A percentile compares a stretch with the other conserved stretches of the same genome.
phyloP scores from a whole-genome alignment of 2,329 filamentous ascomycete genomes.

The Cordyceps javanica region DNA sequence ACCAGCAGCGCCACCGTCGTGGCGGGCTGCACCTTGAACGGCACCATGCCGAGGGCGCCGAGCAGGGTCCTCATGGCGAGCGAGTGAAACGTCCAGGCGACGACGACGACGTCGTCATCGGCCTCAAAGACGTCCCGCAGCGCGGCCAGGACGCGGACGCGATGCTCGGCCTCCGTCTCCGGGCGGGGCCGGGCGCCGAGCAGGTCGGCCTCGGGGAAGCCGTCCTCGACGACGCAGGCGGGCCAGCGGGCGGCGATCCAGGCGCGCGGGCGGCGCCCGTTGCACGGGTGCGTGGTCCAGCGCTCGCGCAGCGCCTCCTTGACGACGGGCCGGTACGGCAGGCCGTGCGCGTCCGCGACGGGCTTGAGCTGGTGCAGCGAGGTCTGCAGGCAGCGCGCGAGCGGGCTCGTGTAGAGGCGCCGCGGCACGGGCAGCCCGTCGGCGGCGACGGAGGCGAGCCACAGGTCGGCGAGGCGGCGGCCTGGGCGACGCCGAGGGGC shows the following conservation, averaged over 20 bases:
- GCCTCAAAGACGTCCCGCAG: constrained; percentile 43
- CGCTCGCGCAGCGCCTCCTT: constrained; percentile 56
- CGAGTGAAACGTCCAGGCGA: constrained; percentile 47
- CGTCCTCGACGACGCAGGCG: constrained; percentile 43
- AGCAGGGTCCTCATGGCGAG: constrained; percentile 39
- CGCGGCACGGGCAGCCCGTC: constrained; percentile 47
- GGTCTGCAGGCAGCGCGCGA: constrained; percentile 54
- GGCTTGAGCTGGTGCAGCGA: constrained; percentile 43
- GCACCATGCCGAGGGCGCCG: constrained; percentile 35
- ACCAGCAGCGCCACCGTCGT: constrained; percentile 51
- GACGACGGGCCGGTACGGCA: constrained; percentile 43
- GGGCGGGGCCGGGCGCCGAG: constrained; percentile 41
- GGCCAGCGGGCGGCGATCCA: constrained; percentile 47
- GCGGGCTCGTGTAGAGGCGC: constrained; percentile 50
- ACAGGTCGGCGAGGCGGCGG: constrained; percentile 44
- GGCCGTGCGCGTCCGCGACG: constrained; percentile 29
- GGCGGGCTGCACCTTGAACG: constrained; percentile 43
- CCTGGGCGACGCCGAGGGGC: constrained; percentile 45
- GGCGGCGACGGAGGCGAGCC: constrained; percentile 36
- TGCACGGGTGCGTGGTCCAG: constrained; percentile 56
- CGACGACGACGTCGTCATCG: constrained; percentile 27
- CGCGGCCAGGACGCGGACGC: constrained; percentile 33
- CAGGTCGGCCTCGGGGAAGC: constrained; percentile 49
- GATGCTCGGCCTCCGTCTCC: constrained; percentile 44
- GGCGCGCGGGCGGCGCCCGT: constrained; percentile 43